These are phyloP conservation scores for Pisolithus microcarpus DNA, from an alignment of 768 basidiomycete species.

Conservation along the genomic window DNA sequence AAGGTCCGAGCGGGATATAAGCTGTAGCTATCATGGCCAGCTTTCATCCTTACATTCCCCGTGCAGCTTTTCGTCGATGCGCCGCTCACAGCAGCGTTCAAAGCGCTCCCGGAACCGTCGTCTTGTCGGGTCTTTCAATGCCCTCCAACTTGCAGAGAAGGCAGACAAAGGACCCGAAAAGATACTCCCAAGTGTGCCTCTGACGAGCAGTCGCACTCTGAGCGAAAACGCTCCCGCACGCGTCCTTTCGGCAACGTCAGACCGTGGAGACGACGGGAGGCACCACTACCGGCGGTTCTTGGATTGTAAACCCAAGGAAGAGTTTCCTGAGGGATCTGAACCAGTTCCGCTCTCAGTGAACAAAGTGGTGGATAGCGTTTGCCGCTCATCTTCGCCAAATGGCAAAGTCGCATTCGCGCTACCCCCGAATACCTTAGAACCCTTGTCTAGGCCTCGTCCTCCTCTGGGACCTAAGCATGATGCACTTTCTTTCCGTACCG, in stretches of 20 bases:
- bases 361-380: constrained; percentile 3
- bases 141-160: constrained; percentile 25
- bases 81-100: neutral
- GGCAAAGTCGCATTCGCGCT: constrained; percentile 10
- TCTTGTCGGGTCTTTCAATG: constrained; percentile 28
- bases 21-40: constrained; percentile 5
- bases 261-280: neutral
- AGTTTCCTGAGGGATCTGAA: constrained; percentile 49
- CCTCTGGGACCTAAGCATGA: constrained; percentile 32
- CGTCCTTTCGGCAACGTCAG: neutral
- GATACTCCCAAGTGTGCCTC: constrained; percentile 11
- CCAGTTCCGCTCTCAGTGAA: constrained; percentile 11
- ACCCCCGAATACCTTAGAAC: constrained; percentile 17
- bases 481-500: neutral
- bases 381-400: constrained; percentile 9
- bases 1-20: neutral
- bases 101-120: constrained; percentile 13
- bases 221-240: neutral
- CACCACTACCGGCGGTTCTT: neutral
- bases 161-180: constrained; percentile 5
- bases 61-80: neutral
- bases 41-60: constrained; percentile 6
- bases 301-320: neutral
- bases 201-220: neutral
- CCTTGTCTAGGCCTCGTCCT: constrained; percentile 31